phyloP scores from a whole-genome alignment of 306 rosid species.

The Senna tora region DNA sequence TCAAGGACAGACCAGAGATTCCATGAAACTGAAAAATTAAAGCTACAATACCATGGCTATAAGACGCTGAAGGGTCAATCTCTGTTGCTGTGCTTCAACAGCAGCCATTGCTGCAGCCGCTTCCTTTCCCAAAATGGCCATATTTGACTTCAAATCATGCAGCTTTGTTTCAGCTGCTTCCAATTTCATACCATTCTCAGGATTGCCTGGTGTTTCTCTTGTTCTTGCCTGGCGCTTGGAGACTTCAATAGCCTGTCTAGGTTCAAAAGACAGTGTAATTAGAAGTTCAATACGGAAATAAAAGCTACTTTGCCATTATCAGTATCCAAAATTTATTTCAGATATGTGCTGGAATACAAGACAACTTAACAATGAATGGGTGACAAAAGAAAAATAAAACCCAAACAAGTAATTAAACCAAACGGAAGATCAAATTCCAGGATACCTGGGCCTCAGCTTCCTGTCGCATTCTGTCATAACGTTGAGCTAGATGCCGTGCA shows the following conservation, averaged over 20 bases:
- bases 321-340: background rate
- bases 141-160: conserved; percentile 84
- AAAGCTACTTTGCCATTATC: background rate
- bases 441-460: conserved; percentile 93
- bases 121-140: conserved; percentile 95
- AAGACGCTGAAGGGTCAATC: conserved; percentile 94
- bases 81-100: conserved; percentile 98
- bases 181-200: conserved; percentile 74
- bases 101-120: conserved; percentile 98
- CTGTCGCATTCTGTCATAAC: conserved; percentile 92
- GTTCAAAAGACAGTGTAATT: conserved; percentile 57
- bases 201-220: conserved; percentile 82
- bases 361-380: background rate
- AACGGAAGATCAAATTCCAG: conserved; percentile 34
- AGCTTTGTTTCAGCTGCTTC: conserved; percentile 87
- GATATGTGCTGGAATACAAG: conserved; percentile 1
- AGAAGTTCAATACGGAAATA: conserved; percentile 30
- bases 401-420: conserved; percentile 1
- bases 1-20: conserved; percentile 5
- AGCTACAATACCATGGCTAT: conserved; percentile 75
- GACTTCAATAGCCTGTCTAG: conserved; percentile 97
- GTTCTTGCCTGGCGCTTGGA: conserved; percentile 83
- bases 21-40: conserved; percentile 28
- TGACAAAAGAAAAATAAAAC: conserved; percentile 7
- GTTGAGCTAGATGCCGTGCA: conserved; percentile 96